These are phyloP conservation scores for Kazachstania psychrophila DNA, from an alignment of 805 yeast genomes.

Conservation along the genomic window DNA sequence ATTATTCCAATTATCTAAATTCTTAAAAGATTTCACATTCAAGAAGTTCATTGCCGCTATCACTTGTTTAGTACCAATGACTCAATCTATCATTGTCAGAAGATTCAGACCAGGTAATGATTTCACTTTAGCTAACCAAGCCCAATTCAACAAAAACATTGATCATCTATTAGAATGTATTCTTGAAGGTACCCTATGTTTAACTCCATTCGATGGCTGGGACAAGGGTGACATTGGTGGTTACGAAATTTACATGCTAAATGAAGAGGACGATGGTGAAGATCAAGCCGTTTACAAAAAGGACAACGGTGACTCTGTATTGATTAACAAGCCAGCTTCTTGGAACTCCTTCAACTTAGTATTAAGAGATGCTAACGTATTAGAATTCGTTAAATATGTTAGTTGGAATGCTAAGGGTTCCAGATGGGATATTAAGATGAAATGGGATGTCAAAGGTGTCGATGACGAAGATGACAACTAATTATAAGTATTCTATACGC, in stretches of 20 bases:
- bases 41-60: constrained; percentile 57
- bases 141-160: constrained; percentile 35
- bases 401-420: constrained; percentile 82
- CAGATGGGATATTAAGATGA: constrained; percentile 80
- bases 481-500: constrained; percentile 5
- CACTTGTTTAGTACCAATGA: constrained; percentile 52
- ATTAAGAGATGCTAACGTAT: constrained; percentile 74
- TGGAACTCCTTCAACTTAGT: constrained; percentile 77
- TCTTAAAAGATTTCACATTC: constrained; percentile 55
- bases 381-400: constrained; percentile 87
- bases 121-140: constrained; percentile 74
- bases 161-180: constrained; percentile 24
- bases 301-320: constrained; percentile 63
- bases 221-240: constrained; percentile 88
- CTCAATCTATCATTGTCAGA: constrained; percentile 64
- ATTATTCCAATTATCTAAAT: constrained; percentile 44
- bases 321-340: constrained; percentile 68
- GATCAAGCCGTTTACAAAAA: constrained; percentile 78
- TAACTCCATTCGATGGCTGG: constrained; percentile 82
- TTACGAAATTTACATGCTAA: constrained; percentile 82
- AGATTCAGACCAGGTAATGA: constrained; percentile 94
- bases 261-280: constrained; percentile 41
- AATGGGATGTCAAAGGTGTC: constrained; percentile 59
- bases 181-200: constrained; percentile 69
- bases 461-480: constrained; percentile 15